Conservation (phyloP, 106 monocot species). For the Acanthochlamys bracteata region DNA sequence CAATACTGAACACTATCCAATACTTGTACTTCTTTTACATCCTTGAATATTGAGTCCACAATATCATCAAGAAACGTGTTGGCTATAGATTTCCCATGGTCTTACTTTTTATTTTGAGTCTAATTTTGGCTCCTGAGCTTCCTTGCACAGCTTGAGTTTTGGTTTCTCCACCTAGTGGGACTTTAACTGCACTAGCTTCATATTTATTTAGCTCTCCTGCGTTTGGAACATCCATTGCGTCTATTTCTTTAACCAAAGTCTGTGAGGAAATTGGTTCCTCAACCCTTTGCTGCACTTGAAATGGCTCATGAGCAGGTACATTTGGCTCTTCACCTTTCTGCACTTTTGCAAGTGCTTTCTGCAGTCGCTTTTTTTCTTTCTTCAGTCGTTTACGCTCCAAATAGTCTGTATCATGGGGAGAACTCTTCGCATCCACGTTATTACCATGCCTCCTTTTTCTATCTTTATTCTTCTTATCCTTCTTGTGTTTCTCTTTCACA, state of each 20-base stretch:
- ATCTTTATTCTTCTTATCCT: conserved; percentile 52
- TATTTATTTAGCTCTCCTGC: conserved; percentile 6
- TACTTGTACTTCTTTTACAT: too few relatives aligned
- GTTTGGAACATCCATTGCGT: conserved; percentile 2
- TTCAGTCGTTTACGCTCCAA: conserved; percentile 77
- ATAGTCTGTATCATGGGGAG: conserved; percentile 56
- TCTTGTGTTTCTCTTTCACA: conserved; percentile 27
- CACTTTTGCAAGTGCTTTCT: conserved; percentile 51
- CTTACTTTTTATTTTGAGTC: conserved; percentile 56
- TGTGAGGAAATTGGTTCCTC: conserved; percentile 10
- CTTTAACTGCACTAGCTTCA: conserved; percentile 11
- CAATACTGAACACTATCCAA: too few relatives aligned
- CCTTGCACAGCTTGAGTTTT: conserved; percentile 6
- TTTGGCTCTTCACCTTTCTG: conserved; percentile 12
- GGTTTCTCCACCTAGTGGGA: conserved; percentile 14
- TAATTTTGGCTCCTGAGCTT: conserved; percentile 30
- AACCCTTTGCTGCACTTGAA: conserved; percentile 23
- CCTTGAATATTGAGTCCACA: too few relatives aligned
- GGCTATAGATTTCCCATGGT: conserved; percentile 17
- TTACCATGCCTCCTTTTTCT: conserved; percentile 41
- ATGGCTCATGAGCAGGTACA: conserved; percentile 9
- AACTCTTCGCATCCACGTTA: conserved; percentile 21
- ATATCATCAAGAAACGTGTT: too few relatives aligned
- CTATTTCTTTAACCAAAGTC: conserved; percentile 1
- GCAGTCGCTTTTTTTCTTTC: conserved; percentile 70